These are phyloP conservation scores for Phytophthora cryptogea DNA, from an alignment of 352 stramenopile species.

Conservation along the genomic window DNA sequence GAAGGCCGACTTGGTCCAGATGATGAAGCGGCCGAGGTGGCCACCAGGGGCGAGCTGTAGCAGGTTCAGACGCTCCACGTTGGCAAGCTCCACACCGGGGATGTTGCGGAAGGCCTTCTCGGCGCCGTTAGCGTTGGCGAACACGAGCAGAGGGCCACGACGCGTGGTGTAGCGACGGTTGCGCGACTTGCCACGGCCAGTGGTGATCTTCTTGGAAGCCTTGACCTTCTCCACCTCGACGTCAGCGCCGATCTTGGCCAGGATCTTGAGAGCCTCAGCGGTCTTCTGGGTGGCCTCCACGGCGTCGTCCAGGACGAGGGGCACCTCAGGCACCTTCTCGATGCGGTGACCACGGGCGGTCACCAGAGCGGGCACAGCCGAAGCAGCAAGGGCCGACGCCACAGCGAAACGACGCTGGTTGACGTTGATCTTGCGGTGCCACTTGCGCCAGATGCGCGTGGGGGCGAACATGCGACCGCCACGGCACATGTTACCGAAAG, in stretches of 20 bases:
- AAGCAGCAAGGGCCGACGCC: slow-evolving; percentile 96
- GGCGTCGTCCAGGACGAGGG: slow-evolving; percentile 95
- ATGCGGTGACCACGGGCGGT: slow-evolving; percentile 98
- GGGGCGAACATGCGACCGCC: slow-evolving; percentile 98
- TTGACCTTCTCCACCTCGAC: slow-evolving; percentile 98
- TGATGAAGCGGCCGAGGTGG: slow-evolving; percentile 98
- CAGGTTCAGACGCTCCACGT: slow-evolving; percentile 98
- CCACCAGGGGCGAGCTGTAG: slow-evolving; percentile 97
- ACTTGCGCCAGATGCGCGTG: slow-evolving; percentile 99
- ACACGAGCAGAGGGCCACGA: slow-evolving; percentile 97
- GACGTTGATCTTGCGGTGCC: slow-evolving; percentile 98
- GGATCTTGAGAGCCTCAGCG: slow-evolving; percentile 93
- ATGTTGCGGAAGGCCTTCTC: slow-evolving; percentile 98
- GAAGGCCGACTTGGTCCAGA: slow-evolving; percentile 98
- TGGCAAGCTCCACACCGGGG: slow-evolving; percentile 96
- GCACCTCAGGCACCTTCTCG: slow-evolving; percentile 97
- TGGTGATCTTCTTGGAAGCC: slow-evolving; percentile 97
- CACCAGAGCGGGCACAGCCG: slow-evolving; percentile 96
- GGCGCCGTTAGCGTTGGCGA: slow-evolving; percentile 93
- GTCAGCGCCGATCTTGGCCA: slow-evolving; percentile 94
- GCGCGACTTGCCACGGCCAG: slow-evolving; percentile 98
- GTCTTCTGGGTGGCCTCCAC: slow-evolving; percentile 96
- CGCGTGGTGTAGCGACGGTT: slow-evolving; percentile 97
- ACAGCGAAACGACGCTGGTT: slow-evolving; percentile 98
- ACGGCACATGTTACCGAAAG: slow-evolving; percentile 99